phyloP scores from a whole-genome alignment of 768 basidiomycete genomes.

The Agaricus blazei region DNA sequence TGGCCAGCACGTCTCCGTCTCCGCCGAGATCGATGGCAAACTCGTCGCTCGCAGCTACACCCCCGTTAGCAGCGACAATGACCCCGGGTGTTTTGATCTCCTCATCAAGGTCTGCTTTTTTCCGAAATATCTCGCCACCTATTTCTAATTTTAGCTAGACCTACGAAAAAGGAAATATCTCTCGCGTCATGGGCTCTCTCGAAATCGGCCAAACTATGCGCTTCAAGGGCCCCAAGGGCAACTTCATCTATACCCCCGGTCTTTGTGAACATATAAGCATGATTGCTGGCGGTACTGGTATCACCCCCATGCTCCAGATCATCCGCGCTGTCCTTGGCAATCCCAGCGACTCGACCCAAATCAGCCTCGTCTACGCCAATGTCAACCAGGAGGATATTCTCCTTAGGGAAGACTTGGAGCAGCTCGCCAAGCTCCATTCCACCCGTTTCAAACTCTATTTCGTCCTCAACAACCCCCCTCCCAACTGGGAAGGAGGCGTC shows the following conservation, averaged over 20 bases:
- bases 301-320: constrained; percentile 99
- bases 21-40: constrained; percentile 90
- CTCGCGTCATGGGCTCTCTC: constrained; percentile 74
- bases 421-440: constrained; percentile 54
- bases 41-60: constrained; percentile 90
- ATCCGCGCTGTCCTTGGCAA: constrained; percentile 91
- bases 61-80: constrained; percentile 89
- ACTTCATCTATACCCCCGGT: constrained; percentile 77
- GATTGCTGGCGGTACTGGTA: constrained; percentile 98
- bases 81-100: constrained; percentile 91
- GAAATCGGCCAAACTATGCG: constrained; percentile 85
- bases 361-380: constrained; percentile 95
- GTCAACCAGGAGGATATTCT: constrained; percentile 92
- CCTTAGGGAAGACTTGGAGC: constrained; percentile 82
- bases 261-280: constrained; percentile 82
- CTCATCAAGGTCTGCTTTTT: constrained; percentile 76
- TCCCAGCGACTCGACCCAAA: constrained; percentile 74
- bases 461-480: constrained; percentile 93
- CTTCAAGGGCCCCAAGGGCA: constrained; percentile 95
- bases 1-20: constrained; percentile 93
- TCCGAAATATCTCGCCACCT: neutral
- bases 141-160: constrained; percentile 45
- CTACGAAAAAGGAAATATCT: constrained; percentile 98
- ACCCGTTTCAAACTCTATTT: constrained; percentile 73
- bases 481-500: constrained; percentile 79